Evolutionary conservation across 768 basidiomycete genomes (phyloP), one percentile per base, ranked within the genome.

Genomic region (Lentinula raphanica): DNA sequence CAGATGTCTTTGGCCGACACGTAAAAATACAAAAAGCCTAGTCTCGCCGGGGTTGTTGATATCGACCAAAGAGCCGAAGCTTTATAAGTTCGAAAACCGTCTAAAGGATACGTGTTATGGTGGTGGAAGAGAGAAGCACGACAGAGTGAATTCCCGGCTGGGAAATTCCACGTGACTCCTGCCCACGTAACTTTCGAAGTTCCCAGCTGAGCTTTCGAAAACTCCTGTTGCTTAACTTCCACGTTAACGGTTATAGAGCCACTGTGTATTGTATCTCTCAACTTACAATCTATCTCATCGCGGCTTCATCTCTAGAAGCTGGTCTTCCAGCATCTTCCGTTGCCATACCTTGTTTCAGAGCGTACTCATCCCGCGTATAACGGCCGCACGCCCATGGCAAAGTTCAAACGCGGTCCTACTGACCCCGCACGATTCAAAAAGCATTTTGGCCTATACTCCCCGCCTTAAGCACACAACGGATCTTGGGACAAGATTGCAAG

Each of bases 1-100:
- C 56, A 57, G 36, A 57, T 36, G 32, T 27, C 56, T 49, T 57
- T 57, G 45, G 56, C 35, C 56, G 48, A 49, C 56, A 57, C 45
- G 44, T n/a, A 48, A 3, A 49, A 48, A 36, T 48, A 38, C 46
- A 23, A 36, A 17, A 45, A 31, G 23, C 19, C 19, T 15, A 27
- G 35, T 40, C 51, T 25, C n/a, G 35, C 36, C 23, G 19, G 15
- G 21, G 5, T 15, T 38, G 35, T 23, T 38, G 35, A 15, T 7
- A 25, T 8, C 23, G 4, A 23, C 51, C 35, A 19, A 36, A 12
- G 36, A 35, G 32, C 5, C 8, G 5, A 13, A 35, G n/a, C 12
- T 53, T 5, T 38, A 25, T 13, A 23, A 25, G n/a, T 7, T 15
- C 12, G 27, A 28, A 35, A 36, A 17, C 25, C 15, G 46, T 48